These are phyloP conservation scores for Paracorniculantispora psalliotae DNA, from an alignment of 2,329 filamentous ascomycete genomes.

Conservation along the genomic window DNA sequence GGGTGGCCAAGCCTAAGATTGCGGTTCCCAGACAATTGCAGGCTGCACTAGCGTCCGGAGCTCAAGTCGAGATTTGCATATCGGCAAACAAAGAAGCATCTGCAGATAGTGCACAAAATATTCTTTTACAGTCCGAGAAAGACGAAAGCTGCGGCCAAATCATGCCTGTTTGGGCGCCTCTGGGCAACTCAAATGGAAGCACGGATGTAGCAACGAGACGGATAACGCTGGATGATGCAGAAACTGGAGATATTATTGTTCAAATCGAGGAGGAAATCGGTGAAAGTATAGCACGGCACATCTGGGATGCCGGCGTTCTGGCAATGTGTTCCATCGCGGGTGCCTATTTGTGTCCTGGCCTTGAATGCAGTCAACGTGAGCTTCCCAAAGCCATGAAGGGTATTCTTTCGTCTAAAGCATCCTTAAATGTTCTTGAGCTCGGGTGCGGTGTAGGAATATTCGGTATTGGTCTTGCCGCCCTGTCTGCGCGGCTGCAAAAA, in stretches of 20 bases:
- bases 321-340: conserved; percentile 32
- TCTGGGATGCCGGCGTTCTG: conserved; percentile 54
- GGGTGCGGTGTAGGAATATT: conserved; percentile 54
- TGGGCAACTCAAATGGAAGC: conserved; percentile 23
- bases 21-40: conserved; percentile 25
- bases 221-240: conserved; percentile 24
- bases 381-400: conserved; percentile 28
- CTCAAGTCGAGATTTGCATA: conserved; percentile 25
- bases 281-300: conserved; percentile 55
- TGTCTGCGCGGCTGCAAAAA: conserved; percentile 24
- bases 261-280: conserved; percentile 53
- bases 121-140: conserved; percentile 20
- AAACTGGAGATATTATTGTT: conserved; percentile 24
- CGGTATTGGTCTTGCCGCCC: conserved; percentile 43
- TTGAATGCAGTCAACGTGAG: conserved; percentile 21
- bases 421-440: conserved; percentile 47
- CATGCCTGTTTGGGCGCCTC: conserved; percentile 37
- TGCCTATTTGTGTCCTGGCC: conserved; percentile 23
- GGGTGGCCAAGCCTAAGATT: conserved; percentile 34
- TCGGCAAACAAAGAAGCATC: conserved; percentile 22
- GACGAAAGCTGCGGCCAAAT: conserved; percentile 30
- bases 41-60: conserved; percentile 21
- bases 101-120: conserved; percentile 23
- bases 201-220: conserved; percentile 26
- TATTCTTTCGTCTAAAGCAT: conserved; percentile 22